A percentile compares a stretch with the other conserved stretches of the same genome.
These are phyloP conservation scores for Sugiyamaella japonica DNA, from an alignment of 1,139 yeast genomes.

Conservation along the genomic window DNA sequence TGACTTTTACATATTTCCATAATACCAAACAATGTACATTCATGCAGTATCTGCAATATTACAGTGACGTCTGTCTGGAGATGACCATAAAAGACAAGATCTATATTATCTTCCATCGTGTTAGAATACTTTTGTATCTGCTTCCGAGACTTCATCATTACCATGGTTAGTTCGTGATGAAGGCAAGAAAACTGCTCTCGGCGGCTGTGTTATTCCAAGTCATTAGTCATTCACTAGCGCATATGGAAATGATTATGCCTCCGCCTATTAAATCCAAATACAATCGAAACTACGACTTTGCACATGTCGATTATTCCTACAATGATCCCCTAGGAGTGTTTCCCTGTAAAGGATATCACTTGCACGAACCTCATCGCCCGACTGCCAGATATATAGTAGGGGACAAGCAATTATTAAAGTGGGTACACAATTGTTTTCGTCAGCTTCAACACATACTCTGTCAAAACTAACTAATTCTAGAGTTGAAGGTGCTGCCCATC, in stretches of 20 bases:
- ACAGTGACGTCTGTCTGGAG: not conserved
- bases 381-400: conserved; percentile 31
- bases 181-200: conserved; percentile 1
- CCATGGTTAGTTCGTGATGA: not conserved
- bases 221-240: conserved; percentile 19
- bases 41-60: not conserved
- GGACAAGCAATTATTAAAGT: conserved; percentile 25
- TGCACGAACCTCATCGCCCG: conserved; percentile 25
- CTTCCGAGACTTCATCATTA: not conserved
- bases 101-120: not conserved
- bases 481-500: conserved; percentile 31
- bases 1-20: not conserved
- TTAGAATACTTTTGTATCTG: not conserved
- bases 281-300: conserved; percentile 25
- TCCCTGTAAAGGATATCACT: conserved; percentile 36
- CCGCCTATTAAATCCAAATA: conserved; percentile 31
- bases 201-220: not conserved
- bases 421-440: conserved; percentile 1
- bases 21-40: not conserved
- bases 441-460: not conserved
- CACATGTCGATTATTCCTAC: conserved; percentile 28
- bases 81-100: not conserved
- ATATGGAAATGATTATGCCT: conserved; percentile 33
- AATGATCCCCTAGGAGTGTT: conserved; percentile 30
- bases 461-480: conserved; percentile 12